These are phyloP conservation scores for Coffea canephora DNA, from an alignment of 257 asterid genomes.

Conservation along the genomic window DNA sequence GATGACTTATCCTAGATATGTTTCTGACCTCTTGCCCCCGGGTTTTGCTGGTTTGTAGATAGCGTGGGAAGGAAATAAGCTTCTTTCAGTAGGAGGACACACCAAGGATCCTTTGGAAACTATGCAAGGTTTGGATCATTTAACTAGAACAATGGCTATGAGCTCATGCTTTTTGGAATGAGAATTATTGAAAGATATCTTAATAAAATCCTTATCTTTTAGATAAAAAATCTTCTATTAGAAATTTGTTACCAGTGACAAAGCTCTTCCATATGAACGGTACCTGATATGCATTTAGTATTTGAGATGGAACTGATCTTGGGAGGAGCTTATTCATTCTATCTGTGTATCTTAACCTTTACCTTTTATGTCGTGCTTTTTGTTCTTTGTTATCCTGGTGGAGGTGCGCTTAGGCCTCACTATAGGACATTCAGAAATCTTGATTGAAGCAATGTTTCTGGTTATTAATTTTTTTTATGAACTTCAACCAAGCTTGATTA, in stretches of 20 bases:
- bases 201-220: not conserved
- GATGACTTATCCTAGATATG: not conserved
- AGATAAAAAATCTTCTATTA: not conserved
- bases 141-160: not conserved
- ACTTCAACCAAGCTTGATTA: too few species aligned
- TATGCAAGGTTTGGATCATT: constrained; percentile 61
- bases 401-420: not conserved
- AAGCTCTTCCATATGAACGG: not conserved
- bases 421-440: not conserved
- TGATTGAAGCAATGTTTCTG: not conserved
- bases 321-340: not conserved
- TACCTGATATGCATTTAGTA: not conserved
- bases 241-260: not conserved
- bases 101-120: constrained; percentile 81
- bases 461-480: not conserved
- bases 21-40: constrained; percentile 19
- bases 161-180: not conserved
- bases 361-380: not conserved
- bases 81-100: constrained; percentile 93
- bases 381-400: not conserved
- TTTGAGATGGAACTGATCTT: not conserved
- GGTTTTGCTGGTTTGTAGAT: constrained; percentile 45
- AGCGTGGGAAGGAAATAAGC: constrained; percentile 88
- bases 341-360: not conserved
- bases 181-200: not conserved